Evolutionary conservation across 768 basidiomycete genomes (phyloP), one percentile per base, ranked within the genome.

Genomic region (Mycena latifolia): DNA sequence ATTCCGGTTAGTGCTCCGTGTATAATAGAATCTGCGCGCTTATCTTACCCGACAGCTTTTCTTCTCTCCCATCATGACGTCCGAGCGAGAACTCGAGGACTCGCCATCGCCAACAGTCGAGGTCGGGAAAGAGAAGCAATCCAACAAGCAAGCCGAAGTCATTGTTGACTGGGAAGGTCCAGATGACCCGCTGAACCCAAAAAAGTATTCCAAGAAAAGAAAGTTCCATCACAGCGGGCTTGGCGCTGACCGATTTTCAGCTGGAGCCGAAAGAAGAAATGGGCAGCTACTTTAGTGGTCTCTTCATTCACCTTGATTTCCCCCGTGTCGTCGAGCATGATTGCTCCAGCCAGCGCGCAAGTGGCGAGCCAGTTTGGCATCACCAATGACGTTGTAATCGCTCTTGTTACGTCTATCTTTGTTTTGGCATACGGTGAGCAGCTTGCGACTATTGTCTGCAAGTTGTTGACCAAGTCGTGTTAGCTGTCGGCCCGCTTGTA

Each of bases 301-400:
- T 91, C 91, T 0, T 79, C 82, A 0, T 92, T 90, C 73, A 89
- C 91, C 0, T 89, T 92, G 72, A 89, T 92, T 37, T 82, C 81
- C 9, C 89, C 91, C 0, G 80, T 93, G 0, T 88, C 91, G 0
- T 94, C 92, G 5, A 86, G 91, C 5, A 92, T 92, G 88, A 79
- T 92, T 1, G 89, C 92, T 0, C 92, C 92, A 0, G 92, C 91
- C 0, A 78, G 82, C 0, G 64, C 68, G 5, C 82, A 87, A 56
- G 70, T 94, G 0, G 88, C 81, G 17, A 62, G 73, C 3, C 75
- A 86, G 22, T 89, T 93, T 66, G 81, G 85, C 1, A 83, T 92
- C 28, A 87, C 82, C 11, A 87, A 73, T 71, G 65, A 69, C 2
- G 83, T 80, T 0, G 57, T 87, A 5, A 77, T 86, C 22, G 86